Conservation (phyloP, 78 protist genomes). For the Creolimax fragrantissima region DNA sequence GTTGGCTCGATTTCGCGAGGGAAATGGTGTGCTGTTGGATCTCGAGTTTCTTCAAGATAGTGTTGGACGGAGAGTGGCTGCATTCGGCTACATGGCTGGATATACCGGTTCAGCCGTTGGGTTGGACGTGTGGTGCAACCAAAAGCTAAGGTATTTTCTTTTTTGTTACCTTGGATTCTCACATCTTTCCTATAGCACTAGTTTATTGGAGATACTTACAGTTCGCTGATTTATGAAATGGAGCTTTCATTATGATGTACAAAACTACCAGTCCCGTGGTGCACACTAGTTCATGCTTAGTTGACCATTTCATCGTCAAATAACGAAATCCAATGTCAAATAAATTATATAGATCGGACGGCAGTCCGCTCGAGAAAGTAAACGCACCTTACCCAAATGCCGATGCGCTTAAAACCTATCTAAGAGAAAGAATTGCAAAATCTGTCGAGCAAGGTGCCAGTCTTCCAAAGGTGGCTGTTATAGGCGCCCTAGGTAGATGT, state of each 20-base stretch:
- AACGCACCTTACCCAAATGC: not conserved
- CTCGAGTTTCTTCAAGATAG: constrained; percentile 57
- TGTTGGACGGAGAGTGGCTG: constrained; percentile 61
- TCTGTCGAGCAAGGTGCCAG: not conserved
- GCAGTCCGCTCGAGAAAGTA: not conserved
- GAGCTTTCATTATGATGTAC: no score
- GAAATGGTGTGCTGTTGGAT: constrained; percentile 49
- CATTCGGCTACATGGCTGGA: constrained; percentile 75
- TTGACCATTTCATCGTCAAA: no score
- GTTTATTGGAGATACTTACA: not conserved
- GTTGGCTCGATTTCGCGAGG: constrained; percentile 44
- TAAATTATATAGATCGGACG: no score
- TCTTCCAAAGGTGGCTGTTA: constrained; percentile 40
- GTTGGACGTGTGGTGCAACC: constrained; percentile 45
- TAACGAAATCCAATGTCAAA: no score
- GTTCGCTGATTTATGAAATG: no score
- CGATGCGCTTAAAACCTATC: not conserved
- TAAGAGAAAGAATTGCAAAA: not conserved
- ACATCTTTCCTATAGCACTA: not conserved
- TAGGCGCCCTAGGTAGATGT: constrained; percentile 76
- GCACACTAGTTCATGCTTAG: no score
- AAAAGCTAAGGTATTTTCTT: not conserved
- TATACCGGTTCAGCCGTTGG: constrained; percentile 55
- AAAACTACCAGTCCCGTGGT: no score
- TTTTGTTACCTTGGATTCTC: not conserved